Evolutionary conservation across 202 grass and related monocot genomes (phyloP).

Genomic region (Carex arenaria): DNA sequence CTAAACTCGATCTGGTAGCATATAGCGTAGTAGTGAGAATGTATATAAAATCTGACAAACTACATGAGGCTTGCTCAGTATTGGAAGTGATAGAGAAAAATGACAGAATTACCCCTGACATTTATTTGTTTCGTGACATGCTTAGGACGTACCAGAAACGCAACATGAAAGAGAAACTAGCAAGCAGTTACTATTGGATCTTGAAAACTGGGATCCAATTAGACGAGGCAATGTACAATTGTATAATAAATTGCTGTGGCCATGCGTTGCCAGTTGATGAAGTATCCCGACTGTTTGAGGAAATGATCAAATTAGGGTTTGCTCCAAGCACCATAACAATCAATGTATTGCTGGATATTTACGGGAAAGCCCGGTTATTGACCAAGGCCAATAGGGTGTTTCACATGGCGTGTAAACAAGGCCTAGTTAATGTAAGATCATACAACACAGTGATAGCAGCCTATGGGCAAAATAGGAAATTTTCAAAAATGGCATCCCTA

Average conservation of each 20-base stretch:
- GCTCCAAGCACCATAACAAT: slow-evolving; percentile 59
- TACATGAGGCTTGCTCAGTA: slow-evolving; percentile 61
- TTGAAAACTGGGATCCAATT: slow-evolving; percentile 51
- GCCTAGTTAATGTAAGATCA: slow-evolving; percentile 64
- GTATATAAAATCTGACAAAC: slow-evolving; percentile 62
- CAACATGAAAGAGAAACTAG: slow-evolving; percentile 59
- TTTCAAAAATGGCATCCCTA: slow-evolving; percentile 57
- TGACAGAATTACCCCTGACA: slow-evolving; percentile 81
- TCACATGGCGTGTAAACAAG: slow-evolving; percentile 61
- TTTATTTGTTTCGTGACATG: slow-evolving; percentile 84
- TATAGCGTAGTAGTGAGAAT: slow-evolving; percentile 80
- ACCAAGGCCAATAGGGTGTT: slow-evolving; percentile 68
- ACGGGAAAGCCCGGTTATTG: slow-evolving; percentile 70
- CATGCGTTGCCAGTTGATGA: slow-evolving; percentile 74
- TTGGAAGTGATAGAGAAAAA: slow-evolving; percentile 78
- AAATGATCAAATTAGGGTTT: slow-evolving; percentile 68
- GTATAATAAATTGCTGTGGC: slow-evolving; percentile 92
- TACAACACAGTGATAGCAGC: slow-evolving; percentile 93
- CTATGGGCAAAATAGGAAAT: slow-evolving; percentile 58
- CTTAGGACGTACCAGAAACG: slow-evolving; percentile 77
- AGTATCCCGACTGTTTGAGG: slow-evolving; percentile 77
- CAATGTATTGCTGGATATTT: slow-evolving; percentile 86
- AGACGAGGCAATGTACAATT: slow-evolving; percentile 91
- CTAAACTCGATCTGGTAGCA: slow-evolving; percentile 73
- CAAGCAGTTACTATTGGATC: slow-evolving; percentile 82